Conservation (phyloP, 2,329 filamentous ascomycete genomes). For the Alternaria sp. region DNA sequence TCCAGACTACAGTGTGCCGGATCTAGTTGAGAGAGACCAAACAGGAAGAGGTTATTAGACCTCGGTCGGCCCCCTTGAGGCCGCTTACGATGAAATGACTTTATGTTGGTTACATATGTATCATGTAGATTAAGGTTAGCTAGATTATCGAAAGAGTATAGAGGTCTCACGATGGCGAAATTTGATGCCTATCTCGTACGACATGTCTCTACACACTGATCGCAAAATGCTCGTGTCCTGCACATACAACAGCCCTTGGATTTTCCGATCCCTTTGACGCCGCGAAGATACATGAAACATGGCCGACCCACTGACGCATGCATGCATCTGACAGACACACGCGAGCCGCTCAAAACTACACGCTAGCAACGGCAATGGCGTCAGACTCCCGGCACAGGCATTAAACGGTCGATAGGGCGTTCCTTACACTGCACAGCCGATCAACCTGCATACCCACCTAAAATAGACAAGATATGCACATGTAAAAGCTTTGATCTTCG, state of each 20-base stretch:
- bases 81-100: background rate
- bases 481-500: background rate
- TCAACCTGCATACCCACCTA: background rate
- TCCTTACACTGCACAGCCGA: slow-evolving; percentile 3
- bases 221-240: background rate
- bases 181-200: background rate
- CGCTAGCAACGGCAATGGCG: background rate
- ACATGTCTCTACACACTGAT: background rate
- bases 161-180: background rate
- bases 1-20: slow-evolving; percentile 19
- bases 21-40: slow-evolving; percentile 32
- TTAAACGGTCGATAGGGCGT: slow-evolving; percentile 3
- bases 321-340: background rate
- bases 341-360: background rate
- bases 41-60: slow-evolving; percentile 18
- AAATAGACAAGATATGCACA: background rate
- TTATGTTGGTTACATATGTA: background rate
- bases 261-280: background rate
- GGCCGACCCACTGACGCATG: background rate
- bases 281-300: background rate
- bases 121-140: background rate
- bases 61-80: background rate
- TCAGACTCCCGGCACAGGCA: background rate
- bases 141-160: background rate
- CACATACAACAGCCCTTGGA: background rate